Evolutionary conservation across 805 yeast species (phyloP).

Genomic region (Candida cerambycidarum): DNA sequence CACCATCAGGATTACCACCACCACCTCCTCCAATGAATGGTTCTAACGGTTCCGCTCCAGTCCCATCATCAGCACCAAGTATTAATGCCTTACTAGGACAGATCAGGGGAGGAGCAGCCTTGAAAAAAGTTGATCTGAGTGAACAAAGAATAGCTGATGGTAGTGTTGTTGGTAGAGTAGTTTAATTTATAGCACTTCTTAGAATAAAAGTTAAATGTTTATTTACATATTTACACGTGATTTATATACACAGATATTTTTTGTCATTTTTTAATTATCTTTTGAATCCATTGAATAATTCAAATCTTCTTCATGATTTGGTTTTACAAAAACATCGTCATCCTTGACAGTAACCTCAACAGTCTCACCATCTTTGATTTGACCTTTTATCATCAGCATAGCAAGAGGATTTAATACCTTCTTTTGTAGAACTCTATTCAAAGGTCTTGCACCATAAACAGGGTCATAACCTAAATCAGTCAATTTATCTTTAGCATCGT

Average conservation of each 20-base stretch:
- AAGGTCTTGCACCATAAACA: conserved; percentile 92
- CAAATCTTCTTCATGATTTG: conserved; percentile 29
- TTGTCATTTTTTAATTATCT: neutral
- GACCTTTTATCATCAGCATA: conserved; percentile 72
- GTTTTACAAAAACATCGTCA: conserved; percentile 25
- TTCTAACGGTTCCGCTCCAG: conserved; percentile 27
- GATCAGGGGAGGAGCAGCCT: conserved; percentile 51
- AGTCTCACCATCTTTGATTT: conserved; percentile 47
- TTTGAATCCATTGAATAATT: conserved; percentile 1
- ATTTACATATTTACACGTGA: conserved; percentile 5
- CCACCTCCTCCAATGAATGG: conserved; percentile 26
- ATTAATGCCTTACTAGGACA: conserved; percentile 56
- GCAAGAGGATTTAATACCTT: conserved; percentile 88
- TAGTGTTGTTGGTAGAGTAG: conserved; percentile 51
- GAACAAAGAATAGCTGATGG: conserved; percentile 48
- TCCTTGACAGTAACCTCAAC: conserved; percentile 29
- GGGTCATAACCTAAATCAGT: conserved; percentile 88
- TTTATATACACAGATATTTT: neutral
- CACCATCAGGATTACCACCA: conserved; percentile 18
- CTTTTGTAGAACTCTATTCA: conserved; percentile 86
- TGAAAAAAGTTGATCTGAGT: conserved; percentile 51
- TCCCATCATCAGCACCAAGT: conserved; percentile 28
- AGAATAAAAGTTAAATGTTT: conserved; percentile 1
- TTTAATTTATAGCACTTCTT: conserved; percentile 14
- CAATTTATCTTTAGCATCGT: conserved; percentile 73